Evolutionary conservation across 2,329 filamentous ascomycete species (phyloP), one percentile per base, ranked within the genome.

Genomic region (Epichloe sp.): DNA sequence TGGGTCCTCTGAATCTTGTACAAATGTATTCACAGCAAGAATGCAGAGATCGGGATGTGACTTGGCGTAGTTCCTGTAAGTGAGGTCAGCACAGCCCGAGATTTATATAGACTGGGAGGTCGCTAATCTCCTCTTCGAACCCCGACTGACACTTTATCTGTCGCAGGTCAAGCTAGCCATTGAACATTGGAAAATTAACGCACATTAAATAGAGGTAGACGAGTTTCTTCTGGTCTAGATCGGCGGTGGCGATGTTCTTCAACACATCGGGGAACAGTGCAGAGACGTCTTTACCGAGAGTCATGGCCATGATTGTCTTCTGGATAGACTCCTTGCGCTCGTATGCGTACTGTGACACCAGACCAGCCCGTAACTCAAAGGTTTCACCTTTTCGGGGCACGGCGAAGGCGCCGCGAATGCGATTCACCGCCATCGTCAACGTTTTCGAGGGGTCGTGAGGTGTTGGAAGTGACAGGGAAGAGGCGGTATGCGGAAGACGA

Each of bases 241-340:
- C 93, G 44, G 72, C 76, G 1, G 93, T 98, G 53, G 93, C 93
- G 69, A 98, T 98, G 65, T 98, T 98, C 78, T 98, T 98, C 57
- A 98, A 75, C 36, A 98, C 93, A 65, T 98, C 93, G 2, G 93
- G 93, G 67, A 98, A 98, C 57, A 98, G 75, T 52, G 90, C 87
- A 50, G 93, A 98, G 54, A 98, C 93, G 71, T 98, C 93, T 71
- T 98, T 98, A 68, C 93, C 93, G 60, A 98, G 70, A 1, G 93
- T 98, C 93, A 98, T 98, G 66, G 93, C 90, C 90, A 97, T 97
- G 73, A 98, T 98, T 57, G 93, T 98, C 78, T 95, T 97, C 68
- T 98, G 93, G 61, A 98, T 98, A 23, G 93, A 87, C 75, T 98
- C 93, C 71, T 98, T 98, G 63, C 89, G 85, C 79, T 98, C 93